Evolutionary conservation across 371 early-diverging fungal species (phyloP).

Genomic region (Cokeromyces recurvatus): DNA sequence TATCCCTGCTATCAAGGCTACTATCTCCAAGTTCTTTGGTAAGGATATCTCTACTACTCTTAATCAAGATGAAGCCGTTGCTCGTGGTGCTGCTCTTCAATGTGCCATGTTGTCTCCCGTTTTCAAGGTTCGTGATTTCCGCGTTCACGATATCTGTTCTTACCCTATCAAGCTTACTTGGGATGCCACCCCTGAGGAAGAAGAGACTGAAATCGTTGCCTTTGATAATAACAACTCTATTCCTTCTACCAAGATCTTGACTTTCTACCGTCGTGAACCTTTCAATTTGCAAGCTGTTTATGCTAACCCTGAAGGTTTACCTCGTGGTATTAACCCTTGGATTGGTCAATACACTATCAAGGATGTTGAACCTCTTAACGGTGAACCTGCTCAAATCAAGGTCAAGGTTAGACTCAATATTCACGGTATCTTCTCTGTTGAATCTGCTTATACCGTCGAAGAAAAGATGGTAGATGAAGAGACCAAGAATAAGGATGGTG

Average conservation of each 20-base stretch:
- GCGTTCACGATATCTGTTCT: conserved; percentile 82
- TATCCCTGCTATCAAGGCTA: conserved; percentile 90
- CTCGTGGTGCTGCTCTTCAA: conserved; percentile 95
- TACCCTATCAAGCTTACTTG: conserved; percentile 64
- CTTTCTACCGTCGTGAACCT: conserved; percentile 72
- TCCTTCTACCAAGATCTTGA: conserved; percentile 84
- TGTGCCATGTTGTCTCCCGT: conserved; percentile 97
- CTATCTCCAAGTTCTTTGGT: conserved; percentile 77
- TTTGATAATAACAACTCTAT: conserved; percentile 69
- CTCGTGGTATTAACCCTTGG: conserved; percentile 68
- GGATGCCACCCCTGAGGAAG: conserved; percentile 67
- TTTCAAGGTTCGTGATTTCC: conserved; percentile 96
- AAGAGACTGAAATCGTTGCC: conserved; percentile 69
- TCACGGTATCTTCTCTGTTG: conserved; percentile 79
- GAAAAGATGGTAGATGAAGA: conserved; percentile 77
- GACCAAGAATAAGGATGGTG: conserved; percentile 53
- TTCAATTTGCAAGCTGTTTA: conserved; percentile 80
- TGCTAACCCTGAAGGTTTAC: conserved; percentile 67
- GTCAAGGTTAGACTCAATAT: conserved; percentile 89
- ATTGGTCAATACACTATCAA: conserved; percentile 66
- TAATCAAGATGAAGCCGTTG: conserved; percentile 96
- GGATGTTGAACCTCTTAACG: conserved; percentile 46
- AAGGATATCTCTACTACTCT: conserved; percentile 88
- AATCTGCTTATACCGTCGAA: conserved; percentile 86
- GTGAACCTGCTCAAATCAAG: conserved; percentile 73